Evolutionary conservation across 2,329 filamentous ascomycete species (phyloP).

Genomic region (Alternaria sp.): DNA sequence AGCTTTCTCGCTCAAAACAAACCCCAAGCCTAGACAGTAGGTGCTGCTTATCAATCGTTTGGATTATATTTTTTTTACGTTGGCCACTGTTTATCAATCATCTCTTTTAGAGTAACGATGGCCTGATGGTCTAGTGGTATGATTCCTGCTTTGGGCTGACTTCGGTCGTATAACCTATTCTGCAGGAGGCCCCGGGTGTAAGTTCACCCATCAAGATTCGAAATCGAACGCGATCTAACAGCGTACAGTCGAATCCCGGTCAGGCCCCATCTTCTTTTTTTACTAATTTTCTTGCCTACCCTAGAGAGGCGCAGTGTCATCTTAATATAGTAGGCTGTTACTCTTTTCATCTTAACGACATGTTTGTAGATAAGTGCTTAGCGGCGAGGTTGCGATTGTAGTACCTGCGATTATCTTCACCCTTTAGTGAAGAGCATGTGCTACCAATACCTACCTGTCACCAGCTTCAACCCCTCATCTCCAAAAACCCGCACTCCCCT

Average conservation of each 20-base stretch:
- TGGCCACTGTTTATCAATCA: constrained; percentile 1
- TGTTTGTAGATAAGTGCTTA: neutral
- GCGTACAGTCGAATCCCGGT: constrained; percentile 40
- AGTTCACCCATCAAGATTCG: constrained; percentile 30
- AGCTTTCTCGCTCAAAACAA: neutral
- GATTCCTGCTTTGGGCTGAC: constrained; percentile 39
- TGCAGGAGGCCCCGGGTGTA: constrained; percentile 45
- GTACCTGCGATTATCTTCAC: no score
- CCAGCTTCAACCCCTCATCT: constrained; percentile 34
- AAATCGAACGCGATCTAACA: constrained; percentile 18
- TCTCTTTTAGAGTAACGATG: constrained; percentile 7
- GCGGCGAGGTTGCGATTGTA: no score
- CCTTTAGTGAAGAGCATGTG: neutral
- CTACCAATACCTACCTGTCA: constrained; percentile 40
- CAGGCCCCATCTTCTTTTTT: constrained; percentile 36
- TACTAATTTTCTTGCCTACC: neutral
- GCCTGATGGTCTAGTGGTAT: constrained; percentile 38
- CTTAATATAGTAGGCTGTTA: accelerated
- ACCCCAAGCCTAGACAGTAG: neutral
- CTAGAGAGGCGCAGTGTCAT: neutral
- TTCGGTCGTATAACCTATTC: constrained; percentile 20
- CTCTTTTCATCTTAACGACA: neutral
- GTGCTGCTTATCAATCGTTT: neutral
- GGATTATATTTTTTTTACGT: no score
- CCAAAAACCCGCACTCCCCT: constrained; percentile 38